Evolutionary conservation across 1,284 basidiomycete species (phyloP).

Genomic region (Pyrrhoderma noxium): DNA sequence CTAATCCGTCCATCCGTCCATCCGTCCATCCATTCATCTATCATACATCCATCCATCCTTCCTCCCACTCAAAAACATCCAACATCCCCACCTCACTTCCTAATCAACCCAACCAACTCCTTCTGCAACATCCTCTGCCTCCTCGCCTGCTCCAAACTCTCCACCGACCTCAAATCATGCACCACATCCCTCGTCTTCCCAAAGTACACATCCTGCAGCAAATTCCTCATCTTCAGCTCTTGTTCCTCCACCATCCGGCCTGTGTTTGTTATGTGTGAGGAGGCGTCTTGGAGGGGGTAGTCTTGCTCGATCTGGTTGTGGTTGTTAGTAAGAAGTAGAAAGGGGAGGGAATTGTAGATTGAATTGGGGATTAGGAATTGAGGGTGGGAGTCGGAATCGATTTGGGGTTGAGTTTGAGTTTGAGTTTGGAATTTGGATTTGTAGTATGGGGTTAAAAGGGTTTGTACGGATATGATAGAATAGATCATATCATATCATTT

Average conservation of each 20-base stretch:
- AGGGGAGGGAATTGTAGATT: background rate
- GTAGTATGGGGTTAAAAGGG: too few species aligned
- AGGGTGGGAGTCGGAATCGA: too few species aligned
- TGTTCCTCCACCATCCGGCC: constrained; percentile 96
- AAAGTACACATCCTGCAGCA: constrained; percentile 96
- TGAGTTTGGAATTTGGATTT: too few species aligned
- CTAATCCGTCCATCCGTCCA: too few species aligned
- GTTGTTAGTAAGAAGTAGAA: constrained; percentile 4
- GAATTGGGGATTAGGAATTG: background rate
- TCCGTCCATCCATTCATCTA: too few species aligned
- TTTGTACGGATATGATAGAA: too few species aligned
- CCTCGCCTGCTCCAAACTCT: constrained; percentile 78
- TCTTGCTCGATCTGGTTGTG: constrained; percentile 79
- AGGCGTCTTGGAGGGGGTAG: constrained; percentile 66
- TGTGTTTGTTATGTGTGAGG: constrained; percentile 86
- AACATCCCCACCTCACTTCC: constrained; percentile 37
- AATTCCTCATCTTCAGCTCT: constrained; percentile 98
- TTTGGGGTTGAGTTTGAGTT: too few species aligned
- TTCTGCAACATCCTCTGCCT: constrained; percentile 85
- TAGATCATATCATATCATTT: too few species aligned
- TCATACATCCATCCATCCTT: background rate
- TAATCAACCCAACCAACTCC: constrained; percentile 89
- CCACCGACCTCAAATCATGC: constrained; percentile 81
- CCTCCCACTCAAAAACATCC: background rate
- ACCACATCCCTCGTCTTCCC: constrained; percentile 96